These are phyloP conservation scores for Colletotrichum shisoi DNA, from an alignment of 2,329 filamentous ascomycete genomes.

Conservation along the genomic window DNA sequence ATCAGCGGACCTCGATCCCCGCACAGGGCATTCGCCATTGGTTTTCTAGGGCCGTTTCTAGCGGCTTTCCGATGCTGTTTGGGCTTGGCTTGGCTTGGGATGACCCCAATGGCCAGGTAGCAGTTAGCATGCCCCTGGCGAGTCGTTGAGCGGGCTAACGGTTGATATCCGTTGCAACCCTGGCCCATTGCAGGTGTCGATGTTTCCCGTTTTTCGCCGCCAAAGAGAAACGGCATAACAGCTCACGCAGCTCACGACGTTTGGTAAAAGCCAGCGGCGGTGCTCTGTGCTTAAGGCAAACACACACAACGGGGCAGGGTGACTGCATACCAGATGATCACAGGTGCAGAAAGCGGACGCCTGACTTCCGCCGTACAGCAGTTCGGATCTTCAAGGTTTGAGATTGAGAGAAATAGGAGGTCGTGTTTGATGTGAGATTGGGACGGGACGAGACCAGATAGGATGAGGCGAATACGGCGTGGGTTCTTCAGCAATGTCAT, in stretches of 20 bases:
- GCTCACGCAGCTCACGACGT: neutral
- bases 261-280: neutral
- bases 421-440: slow-evolving; percentile 15
- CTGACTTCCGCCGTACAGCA: slow-evolving; percentile 15
- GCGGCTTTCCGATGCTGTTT: slow-evolving; percentile 24
- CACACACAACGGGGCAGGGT: slow-evolving; percentile 11
- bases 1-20: slow-evolving; percentile 36
- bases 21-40: slow-evolving; percentile 32
- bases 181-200: slow-evolving; percentile 22
- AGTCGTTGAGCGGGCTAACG: slow-evolving; percentile 17
- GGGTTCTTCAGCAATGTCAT: slow-evolving; percentile 27
- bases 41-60: slow-evolving; percentile 38
- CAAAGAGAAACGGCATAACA: neutral
- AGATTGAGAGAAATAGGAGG: slow-evolving; percentile 5
- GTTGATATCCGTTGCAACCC: slow-evolving; percentile 27
- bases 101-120: slow-evolving; percentile 4
- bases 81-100: slow-evolving; percentile 25
- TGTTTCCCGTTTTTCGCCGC: neutral
- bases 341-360: slow-evolving; percentile 17
- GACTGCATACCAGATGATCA: slow-evolving; percentile 10
- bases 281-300: slow-evolving; percentile 1
- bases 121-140: slow-evolving; percentile 16
- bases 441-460: slow-evolving; percentile 21
- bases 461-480: slow-evolving; percentile 35
- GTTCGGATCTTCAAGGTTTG: slow-evolving; percentile 6